phyloP scores from a whole-genome alignment of 306 rosid genomes.

The Castanea sativa region DNA sequence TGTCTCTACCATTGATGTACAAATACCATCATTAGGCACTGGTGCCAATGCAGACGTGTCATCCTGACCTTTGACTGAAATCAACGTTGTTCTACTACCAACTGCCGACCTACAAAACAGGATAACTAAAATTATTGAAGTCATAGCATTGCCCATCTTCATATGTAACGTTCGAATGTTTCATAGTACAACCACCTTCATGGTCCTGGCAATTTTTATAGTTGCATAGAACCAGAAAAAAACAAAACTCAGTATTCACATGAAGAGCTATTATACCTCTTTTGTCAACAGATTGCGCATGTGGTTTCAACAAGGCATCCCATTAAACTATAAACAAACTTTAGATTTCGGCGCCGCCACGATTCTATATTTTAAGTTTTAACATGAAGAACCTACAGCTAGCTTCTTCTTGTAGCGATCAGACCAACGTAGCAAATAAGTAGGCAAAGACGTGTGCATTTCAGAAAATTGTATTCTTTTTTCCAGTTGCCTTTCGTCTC shows the following conservation, averaged over 20 bases:
- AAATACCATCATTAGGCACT: slow-evolving; percentile 37
- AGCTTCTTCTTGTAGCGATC: slow-evolving; percentile 16
- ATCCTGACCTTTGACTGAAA: neutral
- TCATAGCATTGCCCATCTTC: slow-evolving; percentile 30
- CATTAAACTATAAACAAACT: neutral
- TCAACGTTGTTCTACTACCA: slow-evolving; percentile 18
- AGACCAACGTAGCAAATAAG: slow-evolving; percentile 19
- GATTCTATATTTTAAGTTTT: slow-evolving; percentile 12
- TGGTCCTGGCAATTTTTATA: slow-evolving; percentile 12
- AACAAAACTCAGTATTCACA: slow-evolving; percentile 21
- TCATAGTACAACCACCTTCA: neutral
- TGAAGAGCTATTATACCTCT: slow-evolving; percentile 2
- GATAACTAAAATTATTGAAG: slow-evolving; percentile 17
- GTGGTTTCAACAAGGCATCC: slow-evolving; percentile 27
- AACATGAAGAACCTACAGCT: slow-evolving; percentile 12
- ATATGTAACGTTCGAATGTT: slow-evolving; percentile 12
- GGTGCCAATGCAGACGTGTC: slow-evolving; percentile 10
- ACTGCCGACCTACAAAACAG: slow-evolving; percentile 17
- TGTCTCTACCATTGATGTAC: slow-evolving; percentile 52
- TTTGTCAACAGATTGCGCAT: slow-evolving; percentile 7
- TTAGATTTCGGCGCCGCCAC: slow-evolving; percentile 19
- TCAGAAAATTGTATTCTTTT: neutral
- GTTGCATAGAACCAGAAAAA: slow-evolving; percentile 11
- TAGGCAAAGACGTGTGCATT: slow-evolving; percentile 19
- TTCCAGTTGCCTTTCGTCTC: neutral